Conservation (phyloP, 345 rosid genomes). For the Nasturtium officinale region DNA sequence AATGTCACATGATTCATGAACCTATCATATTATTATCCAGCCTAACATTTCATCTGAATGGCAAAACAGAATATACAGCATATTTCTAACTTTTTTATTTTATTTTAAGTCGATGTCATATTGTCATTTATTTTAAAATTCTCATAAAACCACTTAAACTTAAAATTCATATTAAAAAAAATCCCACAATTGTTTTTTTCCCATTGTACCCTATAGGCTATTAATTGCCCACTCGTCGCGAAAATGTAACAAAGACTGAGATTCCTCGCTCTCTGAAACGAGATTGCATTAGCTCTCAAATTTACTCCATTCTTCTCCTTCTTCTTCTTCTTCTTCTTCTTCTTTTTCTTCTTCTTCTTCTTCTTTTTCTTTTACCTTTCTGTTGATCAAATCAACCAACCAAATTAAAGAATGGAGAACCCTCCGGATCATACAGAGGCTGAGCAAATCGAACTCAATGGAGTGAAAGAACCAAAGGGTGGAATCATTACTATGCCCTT, state of each 20-base stretch:
- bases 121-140: not conserved
- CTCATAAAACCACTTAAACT: not conserved
- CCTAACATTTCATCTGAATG: not conserved
- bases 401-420: slow-evolving; percentile 47
- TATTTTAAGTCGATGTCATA: not conserved
- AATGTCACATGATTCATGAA: not conserved
- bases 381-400: too few relatives aligned
- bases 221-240: slow-evolving; percentile 28
- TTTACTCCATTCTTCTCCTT: too few relatives aligned
- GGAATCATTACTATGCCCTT: slow-evolving; percentile 78
- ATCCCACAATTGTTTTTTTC: not conserved
- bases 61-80: not conserved
- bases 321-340: slow-evolving; percentile 11
- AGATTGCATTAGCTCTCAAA: slow-evolving; percentile 28
- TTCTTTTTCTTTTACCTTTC: slow-evolving; percentile 8
- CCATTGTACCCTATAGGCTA: not conserved
- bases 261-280: slow-evolving; percentile 19
- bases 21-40: not conserved
- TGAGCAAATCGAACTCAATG: slow-evolving; percentile 37
- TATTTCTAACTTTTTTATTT: not conserved
- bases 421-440: slow-evolving; percentile 39
- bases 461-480: slow-evolving; percentile 48
- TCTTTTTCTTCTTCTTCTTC: slow-evolving; percentile 19
- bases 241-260: slow-evolving; percentile 14
- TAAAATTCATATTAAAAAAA: not conserved